phyloP scores from a whole-genome alignment of 208 protist species.

The Trypanosomatidae sp. region DNA sequence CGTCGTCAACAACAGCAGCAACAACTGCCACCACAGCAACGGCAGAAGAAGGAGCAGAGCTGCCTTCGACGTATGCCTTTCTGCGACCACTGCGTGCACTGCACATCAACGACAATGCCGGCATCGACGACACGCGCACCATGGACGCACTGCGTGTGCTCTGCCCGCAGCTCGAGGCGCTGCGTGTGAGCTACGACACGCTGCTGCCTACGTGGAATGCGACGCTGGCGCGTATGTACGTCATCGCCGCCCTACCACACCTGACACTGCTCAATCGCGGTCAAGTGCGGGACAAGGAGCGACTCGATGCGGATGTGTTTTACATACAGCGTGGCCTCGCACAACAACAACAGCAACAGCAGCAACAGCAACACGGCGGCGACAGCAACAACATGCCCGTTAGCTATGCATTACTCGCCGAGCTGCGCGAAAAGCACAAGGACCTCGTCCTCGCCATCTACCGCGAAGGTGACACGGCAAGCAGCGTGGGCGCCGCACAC shows the following conservation, averaged over 20 bases:
- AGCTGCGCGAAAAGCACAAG: constrained; percentile 71
- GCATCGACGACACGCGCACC: constrained; percentile 20
- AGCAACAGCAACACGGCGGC: constrained; percentile 1
- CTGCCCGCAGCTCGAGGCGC: constrained; percentile 37
- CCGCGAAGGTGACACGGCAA: constrained; percentile 54
- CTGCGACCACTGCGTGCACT: constrained; percentile 39
- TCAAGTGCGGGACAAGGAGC: constrained; percentile 66
- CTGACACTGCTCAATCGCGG: constrained; percentile 67
- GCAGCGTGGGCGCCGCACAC: constrained; percentile 28
- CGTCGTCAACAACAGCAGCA: constrained; percentile 1
- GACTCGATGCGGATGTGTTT: constrained; percentile 73
- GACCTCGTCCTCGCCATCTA: constrained; percentile 72
- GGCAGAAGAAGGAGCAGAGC: background rate
- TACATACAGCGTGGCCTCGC: constrained; percentile 77
- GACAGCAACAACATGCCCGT: background rate
- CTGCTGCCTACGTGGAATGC: constrained; percentile 73
- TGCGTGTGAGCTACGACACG: constrained; percentile 62
- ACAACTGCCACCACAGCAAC: no score
- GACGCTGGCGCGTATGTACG: constrained; percentile 73
- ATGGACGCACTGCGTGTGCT: constrained; percentile 52
- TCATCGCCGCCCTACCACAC: constrained; percentile 65
- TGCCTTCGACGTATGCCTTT: constrained; percentile 13
- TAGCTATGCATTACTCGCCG: constrained; percentile 34
- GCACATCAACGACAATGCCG: constrained; percentile 62
- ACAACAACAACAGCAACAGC: constrained; percentile 9